Evolutionary conservation across 2,329 filamentous ascomycete genomes (phyloP), one percentile per base, ranked within the genome.

Genomic region (Cercospora zeina): DNA sequence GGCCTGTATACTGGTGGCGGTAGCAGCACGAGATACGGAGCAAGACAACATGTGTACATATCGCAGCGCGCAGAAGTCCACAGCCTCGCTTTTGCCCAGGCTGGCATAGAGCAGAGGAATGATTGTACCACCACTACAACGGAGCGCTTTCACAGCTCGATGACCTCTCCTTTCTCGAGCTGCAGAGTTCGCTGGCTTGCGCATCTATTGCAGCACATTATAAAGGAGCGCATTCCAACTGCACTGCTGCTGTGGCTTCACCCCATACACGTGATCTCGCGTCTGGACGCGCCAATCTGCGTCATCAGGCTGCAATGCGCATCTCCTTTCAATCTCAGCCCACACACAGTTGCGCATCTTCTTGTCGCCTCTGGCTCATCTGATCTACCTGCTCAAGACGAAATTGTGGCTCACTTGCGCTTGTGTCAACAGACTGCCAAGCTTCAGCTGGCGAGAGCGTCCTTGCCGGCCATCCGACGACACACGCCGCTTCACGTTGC

Each of bases 81-180:
- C 49, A 63, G 58, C 39, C 56, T 54, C 16, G 54, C 62, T 50
- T 59, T 47, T 55, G 54, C 47, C 53, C 30, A 42, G 57, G 57
- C 62, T 58, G 62, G 62, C 62, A 67, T 63, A 67, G 65, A 67
- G 58, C 51, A 59, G 50, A 57, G 60, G 57, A 65, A 60, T 67
- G 62, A 65, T 53, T 67, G 65, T 67, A 67, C 58, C 60, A 60
- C 65, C 60, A 62, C 37, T 54, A 54, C 36, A 33, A 55, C 50
- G 60, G 19, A 49, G 6, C 3, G 7, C 21, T 19, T 24, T 36
- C 10, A 27, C 19, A 24, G 7, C 13, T 30, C 21, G 24, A 11
- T 24, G 24, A 19, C 11, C 24, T n/a, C 24, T 3, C 42, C 13
- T 9, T 27, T 14, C 8, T 10, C 42, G 13, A 24, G 21, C 42